A percentile compares a stretch with the other conserved stretches of the same genome.
These are phyloP conservation scores for Cyclospora cayetanensis DNA, from an alignment of 169 alveolate genomes.

Conservation along the genomic window DNA sequence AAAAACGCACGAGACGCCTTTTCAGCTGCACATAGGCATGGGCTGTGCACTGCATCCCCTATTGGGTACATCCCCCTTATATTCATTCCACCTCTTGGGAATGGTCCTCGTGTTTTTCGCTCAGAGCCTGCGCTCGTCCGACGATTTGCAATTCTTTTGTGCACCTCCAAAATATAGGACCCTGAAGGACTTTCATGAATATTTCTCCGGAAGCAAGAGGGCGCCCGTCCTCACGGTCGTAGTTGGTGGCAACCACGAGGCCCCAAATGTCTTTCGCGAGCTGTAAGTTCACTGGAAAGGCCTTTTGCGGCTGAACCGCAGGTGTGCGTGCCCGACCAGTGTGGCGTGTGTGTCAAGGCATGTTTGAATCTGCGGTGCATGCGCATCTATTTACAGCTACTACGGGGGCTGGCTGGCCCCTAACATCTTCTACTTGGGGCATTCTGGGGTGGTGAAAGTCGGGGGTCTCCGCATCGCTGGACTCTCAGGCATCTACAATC, in stretches of 20 bases:
- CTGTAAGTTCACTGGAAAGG: constrained; percentile 72
- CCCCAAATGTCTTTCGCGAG: constrained; percentile 93
- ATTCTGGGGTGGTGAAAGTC: constrained; percentile 91
- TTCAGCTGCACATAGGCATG: too few species aligned
- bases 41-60: too few species aligned
- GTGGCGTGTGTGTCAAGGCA: background rate
- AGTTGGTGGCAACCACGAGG: constrained; percentile 99
- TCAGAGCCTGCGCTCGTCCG: constrained; percentile 86
- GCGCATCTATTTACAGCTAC: constrained; percentile 67
- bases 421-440: constrained; percentile 96
- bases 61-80: background rate
- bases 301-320: background rate
- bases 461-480: constrained; percentile 94
- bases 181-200: constrained; percentile 91
- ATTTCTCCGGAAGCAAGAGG: constrained; percentile 85
- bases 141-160: constrained; percentile 90
- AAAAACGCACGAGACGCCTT: too few species aligned
- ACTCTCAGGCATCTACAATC: constrained; percentile 94
- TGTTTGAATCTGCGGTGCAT: too few species aligned
- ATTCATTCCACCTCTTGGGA: background rate
- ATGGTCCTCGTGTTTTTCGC: background rate
- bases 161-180: constrained; percentile 93
- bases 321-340: background rate
- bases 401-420: constrained; percentile 99
- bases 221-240: constrained; percentile 96